phyloP scores from a whole-genome alignment of 2,329 filamentous ascomycete species.

The Alternaria metachromatica region DNA sequence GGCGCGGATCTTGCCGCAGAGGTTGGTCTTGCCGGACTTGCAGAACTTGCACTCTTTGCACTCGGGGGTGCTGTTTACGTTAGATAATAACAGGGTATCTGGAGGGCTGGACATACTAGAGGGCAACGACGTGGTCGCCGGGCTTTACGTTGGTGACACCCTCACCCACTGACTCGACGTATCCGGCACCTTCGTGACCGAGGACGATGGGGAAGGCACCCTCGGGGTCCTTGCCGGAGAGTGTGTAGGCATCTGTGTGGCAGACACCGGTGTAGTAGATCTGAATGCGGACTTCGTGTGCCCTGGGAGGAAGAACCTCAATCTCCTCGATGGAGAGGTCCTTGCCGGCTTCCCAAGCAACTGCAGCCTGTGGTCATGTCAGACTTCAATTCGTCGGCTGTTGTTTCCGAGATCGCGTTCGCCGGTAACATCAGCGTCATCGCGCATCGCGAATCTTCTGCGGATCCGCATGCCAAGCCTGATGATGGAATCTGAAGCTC shows the following conservation, averaged over 20 bases:
- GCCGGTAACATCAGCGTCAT: conserved; percentile 13
- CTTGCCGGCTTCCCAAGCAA: conserved; percentile 96
- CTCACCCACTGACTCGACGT: conserved; percentile 72
- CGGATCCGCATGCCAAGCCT: conserved; percentile 41
- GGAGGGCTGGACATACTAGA: conserved; percentile 43
- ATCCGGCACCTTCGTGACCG: conserved; percentile 52
- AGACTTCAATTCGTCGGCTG: conserved; percentile 13
- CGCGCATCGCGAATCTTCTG: conserved; percentile 14
- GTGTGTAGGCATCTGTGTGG: conserved; percentile 78
- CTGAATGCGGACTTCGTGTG: conserved; percentile 95
- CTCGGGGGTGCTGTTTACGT: conserved; percentile 78
- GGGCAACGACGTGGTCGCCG: conserved; percentile 78
- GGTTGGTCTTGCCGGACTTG: conserved; percentile 98
- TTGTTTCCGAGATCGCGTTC: not conserved
- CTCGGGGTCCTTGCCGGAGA: conserved; percentile 88
- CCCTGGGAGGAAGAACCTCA: conserved; percentile 86
- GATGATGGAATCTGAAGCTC: not conserved
- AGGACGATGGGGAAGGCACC: conserved; percentile 58
- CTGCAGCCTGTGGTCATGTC: conserved; percentile 70
- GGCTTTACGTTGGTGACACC: conserved; percentile 93
- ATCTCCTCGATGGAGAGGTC: conserved; percentile 88
- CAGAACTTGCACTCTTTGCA: conserved; percentile 99
- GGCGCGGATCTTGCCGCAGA: conserved; percentile 97
- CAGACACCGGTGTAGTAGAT: conserved; percentile 98
- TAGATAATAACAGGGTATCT: conserved; percentile 11